These are phyloP conservation scores for Chaetomium sp. DNA, from an alignment of 2,329 filamentous ascomycete species.

Conservation along the genomic window DNA sequence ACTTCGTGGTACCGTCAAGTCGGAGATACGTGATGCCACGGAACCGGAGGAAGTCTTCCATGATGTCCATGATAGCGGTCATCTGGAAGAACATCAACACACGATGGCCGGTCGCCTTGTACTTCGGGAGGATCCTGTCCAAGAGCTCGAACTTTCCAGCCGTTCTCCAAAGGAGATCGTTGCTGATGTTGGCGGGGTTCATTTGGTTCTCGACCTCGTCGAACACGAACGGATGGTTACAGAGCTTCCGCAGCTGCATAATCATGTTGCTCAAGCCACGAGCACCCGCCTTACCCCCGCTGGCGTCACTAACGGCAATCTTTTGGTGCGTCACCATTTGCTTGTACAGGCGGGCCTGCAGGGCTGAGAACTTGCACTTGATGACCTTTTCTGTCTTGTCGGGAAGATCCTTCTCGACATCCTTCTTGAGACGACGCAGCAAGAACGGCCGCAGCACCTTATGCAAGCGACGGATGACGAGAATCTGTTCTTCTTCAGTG, in stretches of 20 bases:
- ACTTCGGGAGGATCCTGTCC: conserved; percentile 91
- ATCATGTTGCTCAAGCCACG: conserved; percentile 99
- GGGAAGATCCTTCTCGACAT: conserved; percentile 97
- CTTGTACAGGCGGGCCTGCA: conserved; percentile 93
- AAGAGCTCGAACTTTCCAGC: conserved; percentile 96
- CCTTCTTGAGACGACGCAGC: conserved; percentile 97
- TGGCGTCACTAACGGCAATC: conserved; percentile 90
- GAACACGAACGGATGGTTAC: conserved; percentile 98
- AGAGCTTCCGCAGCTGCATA: conserved; percentile 98
- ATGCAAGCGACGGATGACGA: conserved; percentile 96
- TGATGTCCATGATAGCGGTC: conserved; percentile 99
- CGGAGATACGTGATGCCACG: conserved; percentile 84
- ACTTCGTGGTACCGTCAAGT: conserved; percentile 94
- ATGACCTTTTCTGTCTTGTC: conserved; percentile 99
- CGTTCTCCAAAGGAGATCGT: conserved; percentile 93
- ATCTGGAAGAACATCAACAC: conserved; percentile 99
- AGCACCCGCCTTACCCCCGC: conserved; percentile 91
- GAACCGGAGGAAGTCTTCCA: conserved; percentile 95
- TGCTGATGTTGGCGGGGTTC: conserved; percentile 85
- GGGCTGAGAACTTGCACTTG: conserved; percentile 96
- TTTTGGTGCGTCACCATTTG: conserved; percentile 96
- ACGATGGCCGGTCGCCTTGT: conserved; percentile 85
- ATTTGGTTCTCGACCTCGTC: conserved; percentile 98
- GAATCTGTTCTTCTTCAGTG: conserved; percentile 98
- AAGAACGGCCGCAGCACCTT: conserved; percentile 97